These are phyloP conservation scores for Leishmania mexicana DNA, from an alignment of 208 protist genomes.

Conservation along the genomic window DNA sequence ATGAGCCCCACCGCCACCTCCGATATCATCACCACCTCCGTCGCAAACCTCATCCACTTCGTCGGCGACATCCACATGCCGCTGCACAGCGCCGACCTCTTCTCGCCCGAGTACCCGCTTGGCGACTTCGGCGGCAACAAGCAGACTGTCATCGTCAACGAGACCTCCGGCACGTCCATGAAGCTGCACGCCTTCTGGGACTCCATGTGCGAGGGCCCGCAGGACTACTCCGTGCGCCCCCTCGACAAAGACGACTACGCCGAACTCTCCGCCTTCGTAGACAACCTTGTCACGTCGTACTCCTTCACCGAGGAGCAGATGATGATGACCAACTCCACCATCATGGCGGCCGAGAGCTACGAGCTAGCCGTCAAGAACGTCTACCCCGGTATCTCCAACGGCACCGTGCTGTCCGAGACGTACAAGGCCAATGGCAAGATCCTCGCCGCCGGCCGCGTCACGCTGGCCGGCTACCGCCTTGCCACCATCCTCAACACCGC, in stretches of 20 bases:
- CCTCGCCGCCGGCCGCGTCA: slow-evolving; percentile 19
- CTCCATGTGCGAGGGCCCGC: slow-evolving; percentile 44
- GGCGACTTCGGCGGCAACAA: slow-evolving; percentile 60
- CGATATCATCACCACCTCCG: slow-evolving; percentile 9
- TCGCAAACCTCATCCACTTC: slow-evolving; percentile 63
- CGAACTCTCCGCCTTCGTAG: slow-evolving; percentile 35
- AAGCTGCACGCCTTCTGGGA: slow-evolving; percentile 69
- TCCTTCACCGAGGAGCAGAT: slow-evolving; percentile 37
- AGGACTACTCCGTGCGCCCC: slow-evolving; percentile 30
- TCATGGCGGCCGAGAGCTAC: slow-evolving; percentile 48
- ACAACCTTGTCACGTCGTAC: slow-evolving; percentile 35
- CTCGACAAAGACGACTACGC: slow-evolving; percentile 30
- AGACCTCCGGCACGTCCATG: slow-evolving; percentile 13
- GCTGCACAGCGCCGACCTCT: slow-evolving; percentile 37
- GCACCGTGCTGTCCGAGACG: slow-evolving; percentile 23
- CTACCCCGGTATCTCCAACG: slow-evolving; percentile 43
- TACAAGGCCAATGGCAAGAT: slow-evolving; percentile 32
- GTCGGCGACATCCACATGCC: slow-evolving; percentile 42
- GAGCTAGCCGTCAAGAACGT: slow-evolving; percentile 34
- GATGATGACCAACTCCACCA: slow-evolving; percentile 24
- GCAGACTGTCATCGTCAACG: slow-evolving; percentile 32
- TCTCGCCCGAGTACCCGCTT: slow-evolving; percentile 39
- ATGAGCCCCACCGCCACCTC: slow-evolving; percentile 13
- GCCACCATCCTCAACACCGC: slow-evolving; percentile 29
- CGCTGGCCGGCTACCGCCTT: slow-evolving; percentile 42